Evolutionary conservation across 768 basidiomycete species (phyloP), one percentile per base, ranked within the genome.

Genomic region (Boletus tomentosulus): DNA sequence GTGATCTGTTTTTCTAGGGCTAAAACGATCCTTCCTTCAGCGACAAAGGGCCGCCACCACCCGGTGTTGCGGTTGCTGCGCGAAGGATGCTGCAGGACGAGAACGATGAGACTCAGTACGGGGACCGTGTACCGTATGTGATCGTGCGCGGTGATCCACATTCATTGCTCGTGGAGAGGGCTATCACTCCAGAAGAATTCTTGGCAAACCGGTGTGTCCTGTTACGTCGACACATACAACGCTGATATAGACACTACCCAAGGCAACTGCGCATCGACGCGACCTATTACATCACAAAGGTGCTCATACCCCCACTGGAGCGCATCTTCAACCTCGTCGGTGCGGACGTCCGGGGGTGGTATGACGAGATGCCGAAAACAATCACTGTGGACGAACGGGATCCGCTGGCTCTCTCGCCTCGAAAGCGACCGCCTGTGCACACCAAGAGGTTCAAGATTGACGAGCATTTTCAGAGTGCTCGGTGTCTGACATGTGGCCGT

Each of bases 321-420:
- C 82, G 97, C 44, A 82, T 99, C 43, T 92, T 98, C 76, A 92
- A 87, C 31, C 82, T 98, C 24, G 77, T 95, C 33, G 95, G 96
- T 15, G 92, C 87, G 9, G 88, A 97, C 65, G 85, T 96, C 27
- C 79, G 80, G 49, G 74, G 77, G 41, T 98, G 96, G 96, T 98
- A 84, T 64, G 78, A 86, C 46, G 85, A 87, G 28, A 93, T 95
- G 92, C 89, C 92, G 2, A 84, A 83, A 66, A 73, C 75, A 38
- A 72, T 76, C 51, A 71, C 65, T 45, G 53, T 63, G 44, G 64
- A 74, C 62, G 62, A 76, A 65, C 63, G 60, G 51, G 74, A 73
- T 46, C 62, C 68, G 24, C 50, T 71, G 7, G 48, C 66, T 9
- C 57, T 68, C 39, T 73, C 76, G 3, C 77, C 78, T 56, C 69